These are phyloP conservation scores for Beta vulgaris DNA, from an alignment of 148 eudicot species.

Conservation along the genomic window DNA sequence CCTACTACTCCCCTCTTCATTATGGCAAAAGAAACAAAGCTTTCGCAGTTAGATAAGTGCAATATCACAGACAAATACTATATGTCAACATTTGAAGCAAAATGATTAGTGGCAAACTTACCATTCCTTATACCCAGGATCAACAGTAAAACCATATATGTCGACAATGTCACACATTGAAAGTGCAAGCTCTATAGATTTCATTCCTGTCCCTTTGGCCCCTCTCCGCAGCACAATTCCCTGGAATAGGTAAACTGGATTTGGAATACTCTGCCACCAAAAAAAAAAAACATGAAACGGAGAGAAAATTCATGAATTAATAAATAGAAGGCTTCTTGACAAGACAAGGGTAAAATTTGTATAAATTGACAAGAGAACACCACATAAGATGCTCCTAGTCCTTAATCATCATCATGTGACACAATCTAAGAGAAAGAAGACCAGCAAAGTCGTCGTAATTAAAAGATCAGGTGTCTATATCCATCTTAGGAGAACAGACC, in stretches of 20 bases:
- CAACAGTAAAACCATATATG: slow-evolving; percentile 97
- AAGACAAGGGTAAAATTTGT: neutral
- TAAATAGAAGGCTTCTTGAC: neutral
- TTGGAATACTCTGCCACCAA: slow-evolving; percentile 63
- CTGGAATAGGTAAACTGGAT: slow-evolving; percentile 97
- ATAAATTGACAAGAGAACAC: neutral
- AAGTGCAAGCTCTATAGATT: slow-evolving; percentile 92
- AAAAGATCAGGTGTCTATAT: neutral
- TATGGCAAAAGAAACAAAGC: neutral
- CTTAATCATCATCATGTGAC: neutral
- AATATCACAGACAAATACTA: neutral
- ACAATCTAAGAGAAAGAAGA: neutral
- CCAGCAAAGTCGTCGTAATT: neutral
- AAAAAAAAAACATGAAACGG: slow-evolving; percentile 19
- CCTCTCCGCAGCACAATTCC: slow-evolving; percentile 97
- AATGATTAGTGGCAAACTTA: slow-evolving; percentile 30
- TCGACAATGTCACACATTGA: slow-evolving; percentile 98
- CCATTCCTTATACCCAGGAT: slow-evolving; percentile 99
- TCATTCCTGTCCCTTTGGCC: slow-evolving; percentile 99
- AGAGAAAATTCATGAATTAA: slow-evolving; percentile 3
- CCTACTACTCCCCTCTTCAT: neutral
- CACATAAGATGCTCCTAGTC: neutral
- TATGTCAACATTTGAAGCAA: neutral
- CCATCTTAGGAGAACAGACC: neutral
- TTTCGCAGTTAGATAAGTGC: neutral